Base-by-base conservation (phyloP, 768 basidiomycete species). In the Leccinum ochraceum region DNA sequence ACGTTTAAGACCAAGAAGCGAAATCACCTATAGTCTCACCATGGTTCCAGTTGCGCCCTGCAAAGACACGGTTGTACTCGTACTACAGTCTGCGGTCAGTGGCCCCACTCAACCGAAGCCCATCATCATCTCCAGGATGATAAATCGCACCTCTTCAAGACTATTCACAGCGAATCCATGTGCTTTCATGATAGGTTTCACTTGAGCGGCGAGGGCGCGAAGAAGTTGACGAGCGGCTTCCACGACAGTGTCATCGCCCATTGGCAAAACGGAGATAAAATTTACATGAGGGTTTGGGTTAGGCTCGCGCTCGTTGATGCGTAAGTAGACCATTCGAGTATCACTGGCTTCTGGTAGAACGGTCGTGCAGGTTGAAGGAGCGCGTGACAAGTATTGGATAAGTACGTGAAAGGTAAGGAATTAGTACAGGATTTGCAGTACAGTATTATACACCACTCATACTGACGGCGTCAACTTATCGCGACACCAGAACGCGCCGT, bases 1-100 rank as follows among this genome's bases (percentile, higher is more conserved):
- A 17, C 24, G 26, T 37, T 30, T 22, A 11, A 37, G 46, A 32
- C 22, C 26, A 53, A 34, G 48, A 42, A n/a, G 39, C 20, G 8
- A 26, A 51, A 14, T 64, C 62, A 89, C 90, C 91, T 59, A 94
- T 76, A 10, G 85, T 87, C 74, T 94, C 92, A 3, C 92, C 92
- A 59, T 79, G 79, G 64, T 92, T 90, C 92, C 92, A 94, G 69
- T 93, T 94, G 53, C 92, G 80, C 2, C 92, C 92, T 5, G 86
- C 83, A 72, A 94, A 94, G 6, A 94, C 89, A 14, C 65, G 67
- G 69, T 94, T 94, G 67, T 84, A 81, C 68, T 92, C 87, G 65
- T 94, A 93, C 90, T 93, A 66, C 39, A 54, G 42, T 36, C 44
- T 39, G 17, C 6, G 44, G 49, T 53, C 49, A 57, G 57, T 28